These are phyloP conservation scores for Linaria vulgaris DNA, from an alignment of 257 asterid species.

Conservation along the genomic window DNA sequence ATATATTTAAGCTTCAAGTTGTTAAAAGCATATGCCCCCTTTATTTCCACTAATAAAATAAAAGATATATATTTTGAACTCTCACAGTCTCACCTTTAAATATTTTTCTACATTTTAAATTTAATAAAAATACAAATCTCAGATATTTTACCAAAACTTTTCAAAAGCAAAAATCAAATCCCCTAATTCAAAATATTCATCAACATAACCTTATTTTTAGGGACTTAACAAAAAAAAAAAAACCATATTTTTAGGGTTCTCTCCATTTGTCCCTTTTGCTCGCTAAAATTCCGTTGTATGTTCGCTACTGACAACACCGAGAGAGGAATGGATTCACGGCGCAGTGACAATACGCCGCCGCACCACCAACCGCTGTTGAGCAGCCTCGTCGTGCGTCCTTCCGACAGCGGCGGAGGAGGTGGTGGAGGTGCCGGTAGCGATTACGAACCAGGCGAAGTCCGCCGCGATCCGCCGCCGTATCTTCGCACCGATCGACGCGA, in stretches of 20 bases:
- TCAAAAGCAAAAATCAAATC: too few species aligned
- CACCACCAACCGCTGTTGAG: constrained; percentile 71
- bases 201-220: too few species aligned
- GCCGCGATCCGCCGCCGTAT: constrained; percentile 68
- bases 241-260: constrained; percentile 2
- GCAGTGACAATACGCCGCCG: constrained; percentile 56
- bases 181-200: too few species aligned
- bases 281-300: constrained; percentile 7
- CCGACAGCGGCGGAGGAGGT: constrained; percentile 52
- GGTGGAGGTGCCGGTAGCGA: constrained; percentile 56
- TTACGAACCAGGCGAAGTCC: constrained; percentile 96
- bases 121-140: too few species aligned
- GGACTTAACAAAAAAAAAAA: too few species aligned
- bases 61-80: too few species aligned
- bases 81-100: too few species aligned
- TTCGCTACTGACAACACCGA: constrained; percentile 22
- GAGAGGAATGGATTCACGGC: constrained; percentile 68
- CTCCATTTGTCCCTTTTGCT: background rate
- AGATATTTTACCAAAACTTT: too few species aligned
- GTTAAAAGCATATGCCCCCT: too few species aligned
- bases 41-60: too few species aligned
- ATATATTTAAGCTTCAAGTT: too few species aligned
- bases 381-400: constrained; percentile 79
- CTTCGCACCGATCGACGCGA: constrained; percentile 66
- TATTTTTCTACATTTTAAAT: too few species aligned